Evolutionary conservation across 164 flowering plant species (phyloP).

Genomic region (Chloranthus sessilifolius): DNA sequence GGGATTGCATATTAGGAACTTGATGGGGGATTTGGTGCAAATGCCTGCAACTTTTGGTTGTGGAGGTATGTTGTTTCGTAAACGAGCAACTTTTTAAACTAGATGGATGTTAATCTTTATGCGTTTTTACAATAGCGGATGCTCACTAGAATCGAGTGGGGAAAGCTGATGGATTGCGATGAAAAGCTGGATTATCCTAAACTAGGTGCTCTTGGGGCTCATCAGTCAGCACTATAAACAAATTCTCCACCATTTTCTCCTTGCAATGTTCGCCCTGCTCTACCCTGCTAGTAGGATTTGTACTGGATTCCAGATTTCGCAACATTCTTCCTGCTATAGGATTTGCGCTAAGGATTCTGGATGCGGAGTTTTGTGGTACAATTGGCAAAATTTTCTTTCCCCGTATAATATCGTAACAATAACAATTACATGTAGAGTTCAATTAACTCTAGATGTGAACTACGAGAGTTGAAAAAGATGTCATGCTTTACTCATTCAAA

Average conservation of each 20-base stretch:
- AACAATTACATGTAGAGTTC: too few relatives aligned
- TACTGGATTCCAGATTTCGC: too few relatives aligned
- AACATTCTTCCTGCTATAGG: too few relatives aligned
- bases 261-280: too few relatives aligned
- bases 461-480: too few relatives aligned
- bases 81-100: conserved; percentile 39
- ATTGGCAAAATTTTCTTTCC: conserved; percentile 5
- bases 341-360: conserved; percentile 18
- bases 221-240: conserved; percentile 9
- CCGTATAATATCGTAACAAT: too few relatives aligned
- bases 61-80: conserved; percentile 52
- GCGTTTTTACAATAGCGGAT: conserved; percentile 17
- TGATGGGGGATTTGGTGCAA: conserved; percentile 50
- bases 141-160: conserved; percentile 24
- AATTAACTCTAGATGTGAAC: too few relatives aligned
- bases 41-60: conserved; percentile 47
- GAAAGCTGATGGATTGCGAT: conserved; percentile 33
- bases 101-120: conserved; percentile 10
- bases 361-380: conserved; percentile 19
- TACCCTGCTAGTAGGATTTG: conserved; percentile 5
- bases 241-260: conserved; percentile 11
- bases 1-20: conserved; percentile 29
- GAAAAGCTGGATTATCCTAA: too few relatives aligned
- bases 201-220: conserved; percentile 19
- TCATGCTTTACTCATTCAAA: too few relatives aligned